Percentiles rank a stretch among this genome's conserved stretches.
phyloP scores from a whole-genome alignment of 148 eudicot species.

The Rhododendron simsii region DNA sequence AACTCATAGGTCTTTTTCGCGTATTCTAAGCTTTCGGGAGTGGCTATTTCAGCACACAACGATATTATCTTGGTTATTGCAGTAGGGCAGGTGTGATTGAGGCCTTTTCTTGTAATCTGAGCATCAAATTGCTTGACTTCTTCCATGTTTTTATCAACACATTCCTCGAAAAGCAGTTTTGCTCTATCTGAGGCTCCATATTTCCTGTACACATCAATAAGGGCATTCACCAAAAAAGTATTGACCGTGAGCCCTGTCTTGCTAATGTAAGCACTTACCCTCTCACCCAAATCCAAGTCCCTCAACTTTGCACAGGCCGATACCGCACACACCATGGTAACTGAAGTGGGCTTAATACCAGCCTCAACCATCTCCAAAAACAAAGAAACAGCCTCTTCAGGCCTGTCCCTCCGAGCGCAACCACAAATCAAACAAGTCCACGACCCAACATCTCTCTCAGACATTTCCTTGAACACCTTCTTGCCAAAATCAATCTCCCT shows the following conservation, averaged over 20 bases:
- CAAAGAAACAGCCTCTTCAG: constrained; percentile 24
- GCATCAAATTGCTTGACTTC: too few relatives aligned
- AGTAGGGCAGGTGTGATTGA: too few relatives aligned
- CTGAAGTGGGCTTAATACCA: constrained; percentile 28
- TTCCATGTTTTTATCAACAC: constrained; percentile 19
- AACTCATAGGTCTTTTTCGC: constrained; percentile 26
- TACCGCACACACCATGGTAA: constrained; percentile 31
- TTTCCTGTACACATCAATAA: constrained; percentile 40
- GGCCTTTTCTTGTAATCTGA: too few relatives aligned
- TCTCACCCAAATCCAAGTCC: constrained; percentile 30
- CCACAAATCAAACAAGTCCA: constrained; percentile 45
- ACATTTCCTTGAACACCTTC: constrained; percentile 35
- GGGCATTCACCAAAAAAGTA: constrained; percentile 20
- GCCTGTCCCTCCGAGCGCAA: constrained; percentile 19
- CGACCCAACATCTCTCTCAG: constrained; percentile 22
- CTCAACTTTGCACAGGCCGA: constrained; percentile 38
- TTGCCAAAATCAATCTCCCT: neutral
- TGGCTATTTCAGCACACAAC: constrained; percentile 21
- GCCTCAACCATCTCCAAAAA: constrained; percentile 28
- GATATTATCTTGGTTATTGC: constrained; percentile 19
- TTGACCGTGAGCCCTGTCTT: too few relatives aligned
- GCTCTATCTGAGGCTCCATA: constrained; percentile 27
- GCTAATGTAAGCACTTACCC: constrained; percentile 17
- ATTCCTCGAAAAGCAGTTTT: constrained; percentile 15
- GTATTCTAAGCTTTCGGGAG: constrained; percentile 27